Conservation (phyloP, 257 asterid genomes). For the Jacaranda copaia region DNA sequence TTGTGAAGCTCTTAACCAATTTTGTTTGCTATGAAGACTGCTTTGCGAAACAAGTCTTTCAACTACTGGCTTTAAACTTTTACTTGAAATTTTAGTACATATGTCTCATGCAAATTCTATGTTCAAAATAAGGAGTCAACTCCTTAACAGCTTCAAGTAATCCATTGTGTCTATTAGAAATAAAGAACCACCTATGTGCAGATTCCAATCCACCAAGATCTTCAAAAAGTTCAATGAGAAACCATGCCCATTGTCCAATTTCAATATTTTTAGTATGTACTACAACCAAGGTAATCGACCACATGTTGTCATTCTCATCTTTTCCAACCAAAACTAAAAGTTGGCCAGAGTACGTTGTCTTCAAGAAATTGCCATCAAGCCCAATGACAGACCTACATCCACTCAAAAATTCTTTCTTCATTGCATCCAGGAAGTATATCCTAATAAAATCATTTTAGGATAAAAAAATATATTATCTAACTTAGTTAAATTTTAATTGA, state of each 20-base stretch:
- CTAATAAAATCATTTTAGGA: too few species aligned
- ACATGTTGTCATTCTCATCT: neutral
- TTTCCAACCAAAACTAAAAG: too few species aligned
- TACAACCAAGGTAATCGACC: neutral
- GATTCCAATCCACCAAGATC: neutral
- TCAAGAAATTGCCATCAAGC: too few species aligned
- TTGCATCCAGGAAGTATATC: too few species aligned
- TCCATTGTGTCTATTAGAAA: neutral
- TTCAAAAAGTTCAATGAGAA: neutral
- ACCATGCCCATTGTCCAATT: neutral
- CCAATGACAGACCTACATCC: too few species aligned
- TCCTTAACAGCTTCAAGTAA: neutral
- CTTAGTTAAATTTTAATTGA: too few species aligned
- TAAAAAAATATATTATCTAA: too few species aligned
- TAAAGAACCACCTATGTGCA: neutral
- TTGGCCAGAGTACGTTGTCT: too few species aligned
- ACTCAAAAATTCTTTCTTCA: too few species aligned
- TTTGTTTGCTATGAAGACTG: neutral
- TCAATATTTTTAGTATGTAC: neutral
- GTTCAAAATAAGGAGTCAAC: neutral
- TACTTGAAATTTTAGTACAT: neutral
- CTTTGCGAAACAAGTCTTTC: neutral
- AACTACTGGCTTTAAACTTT: neutral
- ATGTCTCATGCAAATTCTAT: constrained; percentile 19
- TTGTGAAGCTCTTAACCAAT: neutral